These are phyloP conservation scores for Laetiporus sulphureus DNA, from an alignment of 1,284 basidiomycete species.

Conservation along the genomic window DNA sequence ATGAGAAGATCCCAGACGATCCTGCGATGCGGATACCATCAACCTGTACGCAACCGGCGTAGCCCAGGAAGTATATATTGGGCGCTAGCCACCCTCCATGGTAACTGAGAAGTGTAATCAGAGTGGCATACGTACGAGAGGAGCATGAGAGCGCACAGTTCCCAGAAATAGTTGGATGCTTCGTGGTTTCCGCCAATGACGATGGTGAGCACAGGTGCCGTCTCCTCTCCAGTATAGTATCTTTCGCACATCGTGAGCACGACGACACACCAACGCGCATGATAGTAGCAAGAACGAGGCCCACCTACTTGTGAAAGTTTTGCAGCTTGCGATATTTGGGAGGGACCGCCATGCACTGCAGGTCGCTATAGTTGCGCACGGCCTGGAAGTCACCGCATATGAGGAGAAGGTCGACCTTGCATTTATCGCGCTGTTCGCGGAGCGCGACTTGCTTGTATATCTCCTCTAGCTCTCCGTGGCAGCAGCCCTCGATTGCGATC, in stretches of 20 bases:
- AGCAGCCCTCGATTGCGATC: constrained; percentile 73
- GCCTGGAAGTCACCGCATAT: constrained; percentile 98
- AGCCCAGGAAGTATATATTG: constrained; percentile 95
- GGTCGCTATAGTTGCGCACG: constrained; percentile 79
- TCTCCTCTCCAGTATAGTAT: constrained; percentile 82
- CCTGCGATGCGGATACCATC: constrained; percentile 86
- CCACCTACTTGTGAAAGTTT: constrained; percentile 73
- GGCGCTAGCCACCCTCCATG: constrained; percentile 96
- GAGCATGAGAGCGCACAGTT: constrained; percentile 58
- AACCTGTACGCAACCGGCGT: constrained; percentile 85
- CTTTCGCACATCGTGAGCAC: constrained; percentile 26
- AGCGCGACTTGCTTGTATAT: constrained; percentile 78
- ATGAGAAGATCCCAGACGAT: constrained; percentile 90
- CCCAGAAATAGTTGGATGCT: constrained; percentile 96
- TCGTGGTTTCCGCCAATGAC: constrained; percentile 99
- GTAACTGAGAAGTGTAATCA: constrained; percentile 44
- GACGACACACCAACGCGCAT: too few relatives aligned
- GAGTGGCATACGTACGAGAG: not conserved
- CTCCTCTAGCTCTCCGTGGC: constrained; percentile 83
- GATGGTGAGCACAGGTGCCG: constrained; percentile 85
- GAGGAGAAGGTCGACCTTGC: constrained; percentile 79
- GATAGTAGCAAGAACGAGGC: not conserved
- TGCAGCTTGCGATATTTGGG: constrained; percentile 84
- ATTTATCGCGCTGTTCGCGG: constrained; percentile 55
- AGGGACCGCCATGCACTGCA: constrained; percentile 89